A percentile compares a stretch with the other conserved stretches of the same genome.
Evolutionary conservation across 495 filamentous ascomycete species (phyloP).

Genomic region (Penicillium flavigenum): DNA sequence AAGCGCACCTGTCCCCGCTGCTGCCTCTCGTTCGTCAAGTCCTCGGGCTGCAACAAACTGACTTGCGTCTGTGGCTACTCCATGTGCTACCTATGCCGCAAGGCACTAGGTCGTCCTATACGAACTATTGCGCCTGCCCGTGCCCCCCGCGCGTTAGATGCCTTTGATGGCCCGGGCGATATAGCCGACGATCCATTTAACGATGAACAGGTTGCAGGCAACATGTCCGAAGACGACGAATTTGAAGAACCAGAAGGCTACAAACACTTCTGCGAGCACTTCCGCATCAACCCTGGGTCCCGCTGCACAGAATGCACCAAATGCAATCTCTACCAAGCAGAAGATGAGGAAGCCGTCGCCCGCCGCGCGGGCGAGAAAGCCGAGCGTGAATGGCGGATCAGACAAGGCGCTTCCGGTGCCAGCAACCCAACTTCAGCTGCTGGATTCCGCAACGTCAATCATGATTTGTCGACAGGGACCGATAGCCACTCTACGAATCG

Average conservation of each 20-base stretch:
- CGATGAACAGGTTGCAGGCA: constrained; percentile 18
- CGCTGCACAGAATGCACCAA: constrained; percentile 75
- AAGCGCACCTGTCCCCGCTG: constrained; percentile 95
- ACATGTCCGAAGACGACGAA: constrained; percentile 29
- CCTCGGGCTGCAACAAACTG: constrained; percentile 91
- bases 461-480: constrained; percentile 31
- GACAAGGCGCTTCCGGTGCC: constrained; percentile 49
- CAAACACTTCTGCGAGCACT: constrained; percentile 92
- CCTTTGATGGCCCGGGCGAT: constrained; percentile 16
- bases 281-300: constrained; percentile 68
- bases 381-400: constrained; percentile 76
- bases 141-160: constrained; percentile 8
- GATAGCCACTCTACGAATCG: constrained; percentile 14
- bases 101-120: constrained; percentile 41
- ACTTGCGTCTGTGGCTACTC: constrained; percentile 97
- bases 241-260: constrained; percentile 67
- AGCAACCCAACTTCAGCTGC: constrained; percentile 17
- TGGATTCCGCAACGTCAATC: constrained; percentile 34
- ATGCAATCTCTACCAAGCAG: constrained; percentile 86
- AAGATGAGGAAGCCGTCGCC: constrained; percentile 80
- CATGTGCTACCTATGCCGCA: constrained; percentile 92
- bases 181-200: constrained; percentile 8
- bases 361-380: constrained; percentile 73
- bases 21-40: constrained; percentile 86
- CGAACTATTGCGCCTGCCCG: constrained; percentile 13